These are phyloP conservation scores for Neopestalotiopsis rosae DNA, from an alignment of 2,329 filamentous ascomycete species.

Conservation along the genomic window DNA sequence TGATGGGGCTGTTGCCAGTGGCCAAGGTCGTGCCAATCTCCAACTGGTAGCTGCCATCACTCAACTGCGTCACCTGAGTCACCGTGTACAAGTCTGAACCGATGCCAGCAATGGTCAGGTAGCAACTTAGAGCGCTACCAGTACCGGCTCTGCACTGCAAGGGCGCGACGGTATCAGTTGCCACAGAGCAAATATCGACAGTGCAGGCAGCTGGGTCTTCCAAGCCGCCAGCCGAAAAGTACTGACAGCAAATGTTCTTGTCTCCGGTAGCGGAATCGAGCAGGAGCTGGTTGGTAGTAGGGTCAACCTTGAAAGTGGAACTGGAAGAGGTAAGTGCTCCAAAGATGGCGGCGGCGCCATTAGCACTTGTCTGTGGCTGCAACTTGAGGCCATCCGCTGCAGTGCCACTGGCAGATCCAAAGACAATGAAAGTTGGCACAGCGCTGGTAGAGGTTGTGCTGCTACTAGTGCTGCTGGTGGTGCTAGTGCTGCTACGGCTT, in stretches of 20 bases:
- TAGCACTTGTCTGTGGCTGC: too few species aligned
- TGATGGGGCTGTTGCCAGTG: background rate
- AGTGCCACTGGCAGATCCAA: background rate
- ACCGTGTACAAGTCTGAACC: background rate
- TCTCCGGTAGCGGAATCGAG: background rate
- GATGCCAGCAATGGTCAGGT: background rate
- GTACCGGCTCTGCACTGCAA: background rate
- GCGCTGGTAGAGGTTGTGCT: background rate
- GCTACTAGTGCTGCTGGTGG: background rate
- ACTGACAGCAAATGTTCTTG: conserved; percentile 2
- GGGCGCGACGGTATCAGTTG: background rate
- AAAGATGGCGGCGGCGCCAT: conserved; percentile 4
- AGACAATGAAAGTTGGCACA: background rate
- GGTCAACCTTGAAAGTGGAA: background rate
- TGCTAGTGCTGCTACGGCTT: too few species aligned
- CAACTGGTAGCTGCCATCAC: conserved; percentile 6
- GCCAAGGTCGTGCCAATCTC: background rate
- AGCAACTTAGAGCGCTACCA: background rate
- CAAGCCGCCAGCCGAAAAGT: background rate
- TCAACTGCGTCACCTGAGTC: background rate
- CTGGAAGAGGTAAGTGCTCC: background rate
- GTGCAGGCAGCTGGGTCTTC: conserved; percentile 2
- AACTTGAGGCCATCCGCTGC: background rate
- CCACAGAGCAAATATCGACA: conserved; percentile 1
- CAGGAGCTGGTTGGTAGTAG: background rate